Base-by-base conservation (phyloP, 257 asterid genomes). In the Solanum clarkiae region DNA sequence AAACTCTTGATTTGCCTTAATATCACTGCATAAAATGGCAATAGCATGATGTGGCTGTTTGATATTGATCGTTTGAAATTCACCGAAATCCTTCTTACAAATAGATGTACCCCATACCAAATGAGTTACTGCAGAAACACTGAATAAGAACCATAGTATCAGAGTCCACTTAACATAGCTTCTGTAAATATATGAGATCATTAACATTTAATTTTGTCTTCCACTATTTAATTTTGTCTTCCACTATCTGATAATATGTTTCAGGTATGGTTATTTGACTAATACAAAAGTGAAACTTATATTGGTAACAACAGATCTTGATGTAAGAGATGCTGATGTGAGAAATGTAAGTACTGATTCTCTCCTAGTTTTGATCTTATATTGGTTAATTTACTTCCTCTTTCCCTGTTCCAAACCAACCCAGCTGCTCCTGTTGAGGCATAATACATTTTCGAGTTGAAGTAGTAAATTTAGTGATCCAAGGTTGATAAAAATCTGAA, bases 281-380 rank as follows among this genome's bases (percentile, higher is more conserved):
- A 95, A 97, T 86, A 97, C 99, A 79, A 97, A 97, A 89, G 99
- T 97, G 95, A 97, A 97, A 92, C 95, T 97, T 87, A 93, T 97
- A 85, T 82, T 97, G 91, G 99, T 97, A 51, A 92, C 99, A 74
- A 97, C 98, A 4, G 99, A 97, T 88, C 98, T 97, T 87, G 98
- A 95, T 86, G 98, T 97, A 80, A 91, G 96, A 26, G 99, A 95
- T 90, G 96, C 94, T 26, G 99, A 97, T 89, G 98, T 94, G 87
- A 91, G 98, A 92, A 91, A 88, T 89, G 99, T 97, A 91, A 97
- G 98, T 85, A 63, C 56, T 47, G 49, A 51, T 87, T 16, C 54
- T 57, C 16, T 51, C 7, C 68, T 80, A 42, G 51, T 84, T 57
- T 65, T 71, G 10, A 75, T 81, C 54, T 60, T 55, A 5, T 60